Percentiles rank a stretch among this genome's conserved stretches.
Conservation (phyloP, 1,139 yeast genomes). For the Taiozyma sp. region DNA sequence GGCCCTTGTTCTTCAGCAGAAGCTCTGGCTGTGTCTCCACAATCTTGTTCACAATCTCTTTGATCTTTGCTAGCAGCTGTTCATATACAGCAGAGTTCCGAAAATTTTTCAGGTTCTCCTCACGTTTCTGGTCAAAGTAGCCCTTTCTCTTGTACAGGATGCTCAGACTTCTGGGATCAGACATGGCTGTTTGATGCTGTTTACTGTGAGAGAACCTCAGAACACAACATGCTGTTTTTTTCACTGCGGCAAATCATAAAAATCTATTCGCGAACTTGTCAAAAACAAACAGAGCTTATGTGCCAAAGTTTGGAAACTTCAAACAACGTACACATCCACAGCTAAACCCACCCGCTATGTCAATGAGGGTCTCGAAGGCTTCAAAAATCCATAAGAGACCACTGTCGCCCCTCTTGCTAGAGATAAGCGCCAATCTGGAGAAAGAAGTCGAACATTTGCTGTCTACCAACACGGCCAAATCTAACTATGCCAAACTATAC, state of each 20-base stretch:
- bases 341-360: not conserved
- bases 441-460: slow-evolving; percentile 4
- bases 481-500: slow-evolving; percentile 27
- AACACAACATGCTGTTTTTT: not conserved
- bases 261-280: not conserved
- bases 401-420: slow-evolving; percentile 3
- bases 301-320: not conserved
- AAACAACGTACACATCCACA: not conserved
- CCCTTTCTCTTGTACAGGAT: slow-evolving; percentile 21
- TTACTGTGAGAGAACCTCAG: not conserved
- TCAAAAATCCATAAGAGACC: not conserved
- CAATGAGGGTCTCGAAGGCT: not conserved
- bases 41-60: slow-evolving; percentile 7
- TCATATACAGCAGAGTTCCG: slow-evolving; percentile 13
- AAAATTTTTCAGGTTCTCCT: slow-evolving; percentile 11
- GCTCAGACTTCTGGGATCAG: not conserved
- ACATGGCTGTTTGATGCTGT: not conserved
- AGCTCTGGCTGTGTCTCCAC: not conserved
- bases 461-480: not conserved
- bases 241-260: not conserved
- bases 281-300: not conserved
- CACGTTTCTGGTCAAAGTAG: slow-evolving; percentile 17
- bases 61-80: slow-evolving; percentile 11
- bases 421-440: slow-evolving; percentile 5
- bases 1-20: slow-evolving; percentile 18